Percentiles rank a stretch among this genome's conserved stretches.
Evolutionary conservation across 805 yeast species (phyloP).

Genomic region (Kregervanrija fluxuum): DNA sequence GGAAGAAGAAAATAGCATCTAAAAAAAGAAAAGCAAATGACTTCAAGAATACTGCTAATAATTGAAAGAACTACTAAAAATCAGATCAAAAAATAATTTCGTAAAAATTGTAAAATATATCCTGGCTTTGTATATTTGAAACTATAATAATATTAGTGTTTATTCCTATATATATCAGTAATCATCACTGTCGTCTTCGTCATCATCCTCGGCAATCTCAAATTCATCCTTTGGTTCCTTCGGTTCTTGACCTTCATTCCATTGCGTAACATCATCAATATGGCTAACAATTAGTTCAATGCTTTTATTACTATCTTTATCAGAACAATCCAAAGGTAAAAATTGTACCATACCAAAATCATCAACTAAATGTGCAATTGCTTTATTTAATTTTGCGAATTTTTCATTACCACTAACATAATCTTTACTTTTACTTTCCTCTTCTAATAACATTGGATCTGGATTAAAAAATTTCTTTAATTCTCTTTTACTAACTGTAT

Average conservation of each 20-base stretch:
- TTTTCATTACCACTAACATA: slow-evolving; percentile 38
- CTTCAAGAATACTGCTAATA: too few species aligned
- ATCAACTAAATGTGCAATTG: slow-evolving; percentile 86
- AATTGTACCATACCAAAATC: slow-evolving; percentile 99
- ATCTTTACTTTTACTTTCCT: slow-evolving; percentile 21
- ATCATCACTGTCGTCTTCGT: slow-evolving; percentile 7
- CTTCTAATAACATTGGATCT: slow-evolving; percentile 69
- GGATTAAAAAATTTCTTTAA: slow-evolving; percentile 84
- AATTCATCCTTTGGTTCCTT: slow-evolving; percentile 84
- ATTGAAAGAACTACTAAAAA: background rate
- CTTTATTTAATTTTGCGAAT: slow-evolving; percentile 63
- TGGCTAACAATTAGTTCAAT: slow-evolving; percentile 80
- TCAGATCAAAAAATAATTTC: slow-evolving; percentile 1
- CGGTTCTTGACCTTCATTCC: slow-evolving; percentile 96
- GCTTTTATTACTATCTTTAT: slow-evolving; percentile 56
- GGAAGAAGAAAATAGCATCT: slow-evolving; percentile 11
- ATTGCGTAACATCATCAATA: slow-evolving; percentile 94
- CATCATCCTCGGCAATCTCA: slow-evolving; percentile 52
- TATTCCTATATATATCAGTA: too few species aligned
- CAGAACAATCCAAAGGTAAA: slow-evolving; percentile 70
- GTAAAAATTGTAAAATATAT: background rate
- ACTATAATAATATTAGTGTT: background rate
- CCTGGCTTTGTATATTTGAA: background rate
- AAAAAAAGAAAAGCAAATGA: slow-evolving; percentile 1
- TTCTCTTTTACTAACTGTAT: slow-evolving; percentile 66